Evolutionary conservation across 306 rosid species (phyloP).

Genomic region (Vigna reflexopilosa): DNA sequence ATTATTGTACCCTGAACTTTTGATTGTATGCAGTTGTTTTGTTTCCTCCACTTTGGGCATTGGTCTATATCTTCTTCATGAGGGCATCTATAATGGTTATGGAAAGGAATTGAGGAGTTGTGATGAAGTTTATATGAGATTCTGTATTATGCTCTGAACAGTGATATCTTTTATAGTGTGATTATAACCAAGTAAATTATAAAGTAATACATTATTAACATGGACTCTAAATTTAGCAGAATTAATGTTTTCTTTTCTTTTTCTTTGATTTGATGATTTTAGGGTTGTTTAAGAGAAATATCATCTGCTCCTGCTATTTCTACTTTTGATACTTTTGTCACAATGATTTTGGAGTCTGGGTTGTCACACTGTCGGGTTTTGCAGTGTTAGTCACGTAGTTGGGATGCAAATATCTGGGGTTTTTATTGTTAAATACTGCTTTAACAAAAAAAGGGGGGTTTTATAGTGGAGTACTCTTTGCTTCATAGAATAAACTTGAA

Average conservation of each 20-base stretch:
- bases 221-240: background rate
- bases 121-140: constrained; percentile 5
- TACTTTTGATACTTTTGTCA: too few relatives aligned
- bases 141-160: constrained; percentile 1
- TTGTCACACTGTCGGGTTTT: too few relatives aligned
- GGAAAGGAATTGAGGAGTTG: constrained; percentile 22
- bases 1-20: constrained; percentile 17
- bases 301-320: too few relatives aligned
- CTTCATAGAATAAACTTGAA: too few relatives aligned
- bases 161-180: constrained; percentile 1
- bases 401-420: too few relatives aligned
- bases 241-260: background rate
- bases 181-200: constrained; percentile 17
- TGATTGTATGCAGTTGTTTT: constrained; percentile 29
- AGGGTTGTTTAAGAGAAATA: too few relatives aligned
- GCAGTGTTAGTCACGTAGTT: too few relatives aligned
- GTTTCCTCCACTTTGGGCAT: constrained; percentile 24
- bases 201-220: constrained; percentile 3
- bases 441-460: too few relatives aligned
- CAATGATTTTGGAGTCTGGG: too few relatives aligned
- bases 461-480: too few relatives aligned
- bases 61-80: constrained; percentile 19
- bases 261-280: too few relatives aligned
- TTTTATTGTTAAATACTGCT: too few relatives aligned
- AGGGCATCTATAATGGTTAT: constrained; percentile 22